A percentile compares a stretch with the other conserved stretches of the same genome.
phyloP scores from a whole-genome alignment of 345 rosid genomes.

The Aquilaria yunnanensis region DNA sequence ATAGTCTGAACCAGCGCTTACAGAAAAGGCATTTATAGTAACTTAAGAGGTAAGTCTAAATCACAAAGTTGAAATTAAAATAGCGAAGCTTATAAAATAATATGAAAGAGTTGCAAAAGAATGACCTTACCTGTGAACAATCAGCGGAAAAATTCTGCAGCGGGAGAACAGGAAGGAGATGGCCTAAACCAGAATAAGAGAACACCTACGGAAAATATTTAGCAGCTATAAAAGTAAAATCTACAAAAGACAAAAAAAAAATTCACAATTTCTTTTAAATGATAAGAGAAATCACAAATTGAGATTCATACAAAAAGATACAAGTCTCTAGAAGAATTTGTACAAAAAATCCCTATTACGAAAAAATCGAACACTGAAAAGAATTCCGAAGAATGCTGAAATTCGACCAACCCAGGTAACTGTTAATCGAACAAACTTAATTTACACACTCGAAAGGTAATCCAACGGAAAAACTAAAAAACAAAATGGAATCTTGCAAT shows the following conservation, averaged over 20 bases:
- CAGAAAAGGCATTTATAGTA: too few species aligned
- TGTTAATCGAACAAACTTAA: not conserved
- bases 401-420: constrained; percentile 11
- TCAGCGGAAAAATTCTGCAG: too few species aligned
- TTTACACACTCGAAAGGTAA: not conserved
- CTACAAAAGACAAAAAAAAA: not conserved
- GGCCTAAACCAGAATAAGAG: too few species aligned
- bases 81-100: too few species aligned
- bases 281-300: not conserved
- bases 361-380: not conserved
- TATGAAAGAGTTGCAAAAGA: too few species aligned
- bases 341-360: not conserved
- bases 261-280: not conserved
- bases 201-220: not conserved
- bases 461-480: constrained; percentile 5
- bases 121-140: too few species aligned
- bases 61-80: too few species aligned
- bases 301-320: not conserved
- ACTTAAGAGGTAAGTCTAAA: too few species aligned
- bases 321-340: not conserved
- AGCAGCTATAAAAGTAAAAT: not conserved
- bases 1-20: too few species aligned
- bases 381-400: not conserved
- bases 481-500: not conserved
- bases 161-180: too few species aligned